These are phyloP conservation scores for Amaranthus cruentus DNA, from an alignment of 148 eudicot species.

Conservation along the genomic window DNA sequence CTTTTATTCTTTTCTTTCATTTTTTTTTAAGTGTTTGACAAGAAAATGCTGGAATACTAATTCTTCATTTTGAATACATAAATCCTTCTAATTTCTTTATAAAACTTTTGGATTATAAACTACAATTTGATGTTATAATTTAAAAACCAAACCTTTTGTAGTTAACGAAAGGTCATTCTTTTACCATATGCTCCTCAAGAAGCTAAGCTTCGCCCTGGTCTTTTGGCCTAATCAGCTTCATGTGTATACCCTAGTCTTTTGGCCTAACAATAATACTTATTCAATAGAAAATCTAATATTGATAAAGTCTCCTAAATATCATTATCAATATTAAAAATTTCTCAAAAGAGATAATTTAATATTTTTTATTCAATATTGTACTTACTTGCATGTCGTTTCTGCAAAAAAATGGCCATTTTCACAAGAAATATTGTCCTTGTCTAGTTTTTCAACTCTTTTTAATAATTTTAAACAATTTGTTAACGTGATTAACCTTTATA, in stretches of 20 bases:
- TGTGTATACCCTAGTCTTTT: background rate
- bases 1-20: background rate
- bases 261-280: background rate
- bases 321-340: background rate
- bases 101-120: background rate
- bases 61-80: background rate
- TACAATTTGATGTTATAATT: too few relatives aligned
- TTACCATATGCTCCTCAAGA: background rate
- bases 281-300: background rate
- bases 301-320: background rate
- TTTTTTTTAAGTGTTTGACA: background rate
- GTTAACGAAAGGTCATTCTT: constrained; percentile 2
- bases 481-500: background rate
- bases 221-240: background rate
- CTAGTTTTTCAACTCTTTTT: constrained; percentile 8
- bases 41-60: background rate
- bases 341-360: background rate
- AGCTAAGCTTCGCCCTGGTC: background rate
- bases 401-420: background rate
- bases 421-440: background rate
- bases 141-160: background rate
- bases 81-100: background rate
- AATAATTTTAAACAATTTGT: background rate
- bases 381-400: background rate
- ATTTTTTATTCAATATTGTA: background rate